Percentiles rank a stretch among this genome's conserved stretches.
These are phyloP conservation scores for Hypoxylon rickii DNA, from an alignment of 495 filamentous ascomycete species.

Conservation along the genomic window DNA sequence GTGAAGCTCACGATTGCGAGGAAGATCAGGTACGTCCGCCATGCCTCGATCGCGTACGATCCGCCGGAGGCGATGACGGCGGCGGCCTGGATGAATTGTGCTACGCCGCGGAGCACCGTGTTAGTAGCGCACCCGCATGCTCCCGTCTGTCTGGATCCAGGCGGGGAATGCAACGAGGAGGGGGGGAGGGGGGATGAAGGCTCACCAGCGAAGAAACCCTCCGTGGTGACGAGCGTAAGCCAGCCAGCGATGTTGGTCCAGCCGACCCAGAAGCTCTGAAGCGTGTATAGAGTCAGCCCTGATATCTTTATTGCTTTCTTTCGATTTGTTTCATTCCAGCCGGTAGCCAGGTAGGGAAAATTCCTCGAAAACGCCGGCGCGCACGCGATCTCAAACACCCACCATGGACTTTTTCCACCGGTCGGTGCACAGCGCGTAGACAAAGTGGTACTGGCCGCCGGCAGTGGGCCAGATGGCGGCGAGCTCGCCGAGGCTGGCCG, in stretches of 20 bases:
- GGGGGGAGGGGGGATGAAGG: too few species aligned
- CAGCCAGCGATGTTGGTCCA: constrained; percentile 49
- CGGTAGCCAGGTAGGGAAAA: too few species aligned
- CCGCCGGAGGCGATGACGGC: constrained; percentile 40
- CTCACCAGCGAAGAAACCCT: constrained; percentile 44
- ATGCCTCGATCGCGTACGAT: constrained; percentile 35
- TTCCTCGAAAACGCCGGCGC: too few species aligned
- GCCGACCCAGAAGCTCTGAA: constrained; percentile 43
- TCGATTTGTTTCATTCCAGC: neutral
- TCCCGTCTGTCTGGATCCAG: too few species aligned
- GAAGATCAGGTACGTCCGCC: constrained; percentile 44
- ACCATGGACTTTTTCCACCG: constrained; percentile 40
- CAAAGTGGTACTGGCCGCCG: constrained; percentile 58
- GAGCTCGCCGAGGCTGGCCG: constrained; percentile 54
- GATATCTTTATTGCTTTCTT: neutral
- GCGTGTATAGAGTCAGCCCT: constrained; percentile 5
- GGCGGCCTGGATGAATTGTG: constrained; percentile 42
- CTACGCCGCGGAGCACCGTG: constrained; percentile 1
- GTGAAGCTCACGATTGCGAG: constrained; percentile 40
- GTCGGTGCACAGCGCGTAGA: constrained; percentile 44
- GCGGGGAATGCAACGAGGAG: too few species aligned
- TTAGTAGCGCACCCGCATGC: neutral
- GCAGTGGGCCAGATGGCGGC: constrained; percentile 57
- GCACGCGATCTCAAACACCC: too few species aligned
- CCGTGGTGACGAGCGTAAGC: constrained; percentile 46